Base-by-base conservation (phyloP, 805 yeast species). In the Pichia sporocuriosa region DNA sequence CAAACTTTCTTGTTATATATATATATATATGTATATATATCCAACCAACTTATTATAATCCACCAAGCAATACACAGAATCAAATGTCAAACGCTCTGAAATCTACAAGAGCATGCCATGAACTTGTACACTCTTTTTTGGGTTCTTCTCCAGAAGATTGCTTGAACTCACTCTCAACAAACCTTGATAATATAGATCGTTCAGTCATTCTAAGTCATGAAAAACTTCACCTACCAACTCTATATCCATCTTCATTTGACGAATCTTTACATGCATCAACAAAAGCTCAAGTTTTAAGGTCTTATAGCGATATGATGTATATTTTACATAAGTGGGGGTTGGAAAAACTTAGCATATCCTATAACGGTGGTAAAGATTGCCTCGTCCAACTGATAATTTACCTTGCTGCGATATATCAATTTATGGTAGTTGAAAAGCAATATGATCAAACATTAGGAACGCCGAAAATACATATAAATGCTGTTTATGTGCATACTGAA, bases 351-450 rank as follows among this genome's bases (percentile, higher is more conserved):
- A 82, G 97, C 0, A 69, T 93, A 12, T 84, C 95, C 2, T 93
- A 83, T 61, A 93, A 93, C 58, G 98, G 98, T 10, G 98, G 98
- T 2, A 93, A 93, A 57, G 98, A 93, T 63, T 93, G 97, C 54
- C 74, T 89, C 35, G 97, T 89, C 25, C 78, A 90, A 82, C 70
- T 93, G 42, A 67, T 87, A 13, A 56, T 93, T 5, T 77, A 85
- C 40, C 63, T 89, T 39, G 81, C 93, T 2, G 76, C 75, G 32
- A 50, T 62, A 12, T 58, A 59, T 39, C 55, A 46, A 31, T 37
- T 51, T 29, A 24, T 48, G 30, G 27, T 47, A 19, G 38, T 47
- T 3, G 45, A 50, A 20, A 32, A 46, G 16, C 54, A 34, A 19
- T 19, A 22, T 12, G 11, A 26, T 4, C n/a, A 11, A 9, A 12